Percentiles rank a stretch among this genome's conserved stretches.
phyloP scores from a whole-genome alignment of 345 rosid genomes.

The Streptanthus diversifolius region DNA sequence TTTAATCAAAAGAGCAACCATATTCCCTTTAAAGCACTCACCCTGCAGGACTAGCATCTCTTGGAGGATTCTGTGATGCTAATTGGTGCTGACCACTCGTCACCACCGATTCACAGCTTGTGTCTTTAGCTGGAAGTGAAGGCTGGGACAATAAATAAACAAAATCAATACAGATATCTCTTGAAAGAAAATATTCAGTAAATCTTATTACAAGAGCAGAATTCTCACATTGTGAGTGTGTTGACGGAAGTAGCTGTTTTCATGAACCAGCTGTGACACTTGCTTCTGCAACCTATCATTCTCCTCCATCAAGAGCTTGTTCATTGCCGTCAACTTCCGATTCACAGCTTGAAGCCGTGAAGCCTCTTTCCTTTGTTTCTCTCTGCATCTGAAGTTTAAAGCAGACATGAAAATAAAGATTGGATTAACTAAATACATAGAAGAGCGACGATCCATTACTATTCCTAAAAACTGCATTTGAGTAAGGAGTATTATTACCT shows the following conservation, averaged over 20 bases:
- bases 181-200: not conserved
- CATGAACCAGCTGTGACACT: slow-evolving; percentile 94
- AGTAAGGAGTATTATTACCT: slow-evolving; percentile 49
- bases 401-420: slow-evolving; percentile 1
- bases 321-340: slow-evolving; percentile 92
- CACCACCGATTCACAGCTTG: slow-evolving; percentile 99
- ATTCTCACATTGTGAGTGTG: slow-evolving; percentile 77
- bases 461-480: not conserved
- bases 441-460: not conserved
- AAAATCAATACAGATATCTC: not conserved
- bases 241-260: slow-evolving; percentile 96
- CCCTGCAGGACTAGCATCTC: slow-evolving; percentile 99
- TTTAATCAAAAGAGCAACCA: slow-evolving; percentile 46
- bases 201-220: not conserved
- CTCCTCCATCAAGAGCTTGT: slow-evolving; percentile 99
- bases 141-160: slow-evolving; percentile 47
- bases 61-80: slow-evolving; percentile 94
- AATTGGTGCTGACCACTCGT: slow-evolving; percentile 95
- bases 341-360: slow-evolving; percentile 98
- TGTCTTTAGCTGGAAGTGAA: slow-evolving; percentile 88
- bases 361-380: slow-evolving; percentile 99
- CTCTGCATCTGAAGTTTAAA: slow-evolving; percentile 71
- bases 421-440: not conserved
- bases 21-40: slow-evolving; percentile 43
- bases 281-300: slow-evolving; percentile 99